Evolutionary conservation across 306 rosid species (phyloP).

Genomic region (Sechiopsis laciniata): DNA sequence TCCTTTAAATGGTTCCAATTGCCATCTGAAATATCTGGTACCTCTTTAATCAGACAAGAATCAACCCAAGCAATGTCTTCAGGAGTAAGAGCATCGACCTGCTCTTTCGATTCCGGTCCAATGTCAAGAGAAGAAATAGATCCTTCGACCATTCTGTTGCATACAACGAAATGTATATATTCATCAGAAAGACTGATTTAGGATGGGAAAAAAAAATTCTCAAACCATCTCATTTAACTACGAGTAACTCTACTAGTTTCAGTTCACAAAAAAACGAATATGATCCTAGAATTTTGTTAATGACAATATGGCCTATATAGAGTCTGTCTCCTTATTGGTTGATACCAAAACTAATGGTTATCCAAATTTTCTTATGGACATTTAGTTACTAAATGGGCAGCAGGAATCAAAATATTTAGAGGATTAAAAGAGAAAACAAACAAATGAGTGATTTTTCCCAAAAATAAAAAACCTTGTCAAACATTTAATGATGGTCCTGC

Average conservation of each 20-base stretch:
- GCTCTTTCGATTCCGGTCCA: slow-evolving; percentile 7
- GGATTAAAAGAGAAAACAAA: not conserved
- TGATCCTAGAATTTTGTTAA: not conserved
- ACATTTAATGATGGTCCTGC: not conserved
- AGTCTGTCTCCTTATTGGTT: not conserved
- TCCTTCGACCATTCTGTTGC: slow-evolving; percentile 79
- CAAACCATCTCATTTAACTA: not conserved
- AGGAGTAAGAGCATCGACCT: slow-evolving; percentile 15
- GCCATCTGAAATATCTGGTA: slow-evolving; percentile 16
- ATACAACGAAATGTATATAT: slow-evolving; percentile 35
- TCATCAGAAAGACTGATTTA: not conserved
- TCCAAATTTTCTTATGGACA: not conserved
- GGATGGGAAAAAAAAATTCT: not conserved
- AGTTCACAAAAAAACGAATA: not conserved
- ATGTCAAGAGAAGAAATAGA: slow-evolving; percentile 29
- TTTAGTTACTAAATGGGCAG: not conserved
- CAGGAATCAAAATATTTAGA: not conserved
- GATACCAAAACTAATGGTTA: not conserved
- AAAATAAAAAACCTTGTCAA: not conserved
- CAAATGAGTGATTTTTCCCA: not conserved
- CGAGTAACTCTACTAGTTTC: not conserved
- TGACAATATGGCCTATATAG: not conserved
- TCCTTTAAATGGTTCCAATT: slow-evolving; percentile 17
- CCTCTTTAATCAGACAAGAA: slow-evolving; percentile 22
- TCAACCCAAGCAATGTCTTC: slow-evolving; percentile 27